These are phyloP conservation scores for Kodamaea kaohsiungensis DNA, from an alignment of 805 yeast genomes.

Conservation along the genomic window DNA sequence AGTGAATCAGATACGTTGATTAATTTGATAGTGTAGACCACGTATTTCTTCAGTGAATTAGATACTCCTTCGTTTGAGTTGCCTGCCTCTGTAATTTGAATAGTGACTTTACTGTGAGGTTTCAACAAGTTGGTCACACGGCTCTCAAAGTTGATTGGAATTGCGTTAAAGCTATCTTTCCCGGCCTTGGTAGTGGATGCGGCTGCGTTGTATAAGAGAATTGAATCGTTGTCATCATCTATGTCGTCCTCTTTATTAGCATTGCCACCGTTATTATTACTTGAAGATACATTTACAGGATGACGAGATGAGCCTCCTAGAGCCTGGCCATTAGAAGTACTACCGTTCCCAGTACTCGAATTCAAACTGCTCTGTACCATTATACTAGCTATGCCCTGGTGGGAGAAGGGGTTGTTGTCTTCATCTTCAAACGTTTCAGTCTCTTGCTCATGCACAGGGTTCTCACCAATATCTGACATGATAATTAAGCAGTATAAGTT, in stretches of 20 bases:
- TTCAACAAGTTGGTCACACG: slow-evolving; percentile 37
- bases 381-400: slow-evolving; percentile 28
- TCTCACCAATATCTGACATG: neutral
- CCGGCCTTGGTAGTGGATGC: slow-evolving; percentile 10
- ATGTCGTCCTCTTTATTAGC: slow-evolving; percentile 2
- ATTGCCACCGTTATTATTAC: slow-evolving; percentile 3
- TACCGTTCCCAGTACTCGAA: neutral
- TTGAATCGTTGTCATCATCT: slow-evolving; percentile 28
- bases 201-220: slow-evolving; percentile 27
- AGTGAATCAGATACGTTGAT: slow-evolving; percentile 39
- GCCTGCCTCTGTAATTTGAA: slow-evolving; percentile 75
- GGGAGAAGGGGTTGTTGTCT: slow-evolving; percentile 42
- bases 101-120: slow-evolving; percentile 27
- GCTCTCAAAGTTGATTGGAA: slow-evolving; percentile 35
- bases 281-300: neutral
- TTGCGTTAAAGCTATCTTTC: slow-evolving; percentile 22
- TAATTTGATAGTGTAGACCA: slow-evolving; percentile 76
- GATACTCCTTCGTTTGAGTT: slow-evolving; percentile 77
- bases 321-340: slow-evolving; percentile 1
- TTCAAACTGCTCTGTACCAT: slow-evolving; percentile 12
- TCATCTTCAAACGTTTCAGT: slow-evolving; percentile 23
- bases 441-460: neutral
- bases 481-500: neutral
- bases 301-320: neutral
- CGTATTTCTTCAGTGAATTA: slow-evolving; percentile 60